Conservation (phyloP, 352 stramenopile species). For the Phytophthora cactorum region DNA sequence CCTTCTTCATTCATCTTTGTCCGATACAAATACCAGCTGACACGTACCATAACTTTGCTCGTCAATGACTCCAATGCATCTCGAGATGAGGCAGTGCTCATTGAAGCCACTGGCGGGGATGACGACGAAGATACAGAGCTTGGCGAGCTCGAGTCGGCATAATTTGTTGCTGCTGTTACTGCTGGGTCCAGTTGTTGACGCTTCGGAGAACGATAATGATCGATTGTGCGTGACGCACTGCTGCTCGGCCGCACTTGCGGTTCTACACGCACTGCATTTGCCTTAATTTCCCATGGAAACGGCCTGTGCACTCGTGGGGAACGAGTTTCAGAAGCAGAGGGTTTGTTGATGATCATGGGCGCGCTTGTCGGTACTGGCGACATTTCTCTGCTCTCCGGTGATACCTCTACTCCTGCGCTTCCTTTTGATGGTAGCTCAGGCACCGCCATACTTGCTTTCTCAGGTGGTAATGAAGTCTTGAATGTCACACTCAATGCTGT, state of each 20-base stretch:
- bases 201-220: slow-evolving; percentile 61
- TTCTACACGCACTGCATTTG: neutral
- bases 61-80: slow-evolving; percentile 63
- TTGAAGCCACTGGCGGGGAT: slow-evolving; percentile 48
- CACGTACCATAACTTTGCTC: slow-evolving; percentile 65
- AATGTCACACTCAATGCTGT: neutral
- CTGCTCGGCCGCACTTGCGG: slow-evolving; percentile 3
- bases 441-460: slow-evolving; percentile 7
- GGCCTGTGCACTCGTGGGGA: slow-evolving; percentile 18
- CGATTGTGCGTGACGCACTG: slow-evolving; percentile 11
- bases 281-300: slow-evolving; percentile 20
- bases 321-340: slow-evolving; percentile 1
- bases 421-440: slow-evolving; percentile 4
- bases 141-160: slow-evolving; percentile 49
- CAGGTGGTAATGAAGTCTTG: slow-evolving; percentile 4
- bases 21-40: neutral
- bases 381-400: slow-evolving; percentile 2
- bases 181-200: slow-evolving; percentile 41
- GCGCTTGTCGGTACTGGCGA: neutral
- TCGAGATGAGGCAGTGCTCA: slow-evolving; percentile 29
- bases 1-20: neutral
- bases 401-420: neutral
- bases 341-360: slow-evolving; percentile 2
- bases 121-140: slow-evolving; percentile 64
- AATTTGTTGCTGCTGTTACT: slow-evolving; percentile 27